Conservation (phyloP, 2,329 filamentous ascomycete species). For the Stagonosporopsis cucurbitacearum region DNA sequence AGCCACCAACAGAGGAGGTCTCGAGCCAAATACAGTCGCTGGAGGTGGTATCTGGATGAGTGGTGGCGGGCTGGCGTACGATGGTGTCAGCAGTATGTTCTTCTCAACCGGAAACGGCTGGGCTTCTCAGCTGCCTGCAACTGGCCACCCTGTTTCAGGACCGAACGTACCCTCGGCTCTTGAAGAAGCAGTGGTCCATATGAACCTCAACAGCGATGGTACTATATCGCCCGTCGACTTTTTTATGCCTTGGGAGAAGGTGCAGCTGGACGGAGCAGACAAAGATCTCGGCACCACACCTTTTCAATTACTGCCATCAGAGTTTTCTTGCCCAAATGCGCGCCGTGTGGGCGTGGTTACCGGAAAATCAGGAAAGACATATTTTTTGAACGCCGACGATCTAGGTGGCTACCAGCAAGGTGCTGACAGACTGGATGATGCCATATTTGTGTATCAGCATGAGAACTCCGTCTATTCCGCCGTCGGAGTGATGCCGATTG, state of each 20-base stretch:
- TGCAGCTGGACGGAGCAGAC: conserved; percentile 58
- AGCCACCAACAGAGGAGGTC: conserved; percentile 46
- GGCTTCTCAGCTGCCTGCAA: conserved; percentile 52
- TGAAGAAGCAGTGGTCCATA: conserved; percentile 59
- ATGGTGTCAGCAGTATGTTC: conserved; percentile 56
- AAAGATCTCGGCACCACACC: conserved; percentile 58
- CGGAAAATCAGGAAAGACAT: conserved; percentile 59
- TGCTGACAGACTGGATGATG: conserved; percentile 50
- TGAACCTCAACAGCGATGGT: conserved; percentile 55
- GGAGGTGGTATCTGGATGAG: conserved; percentile 60
- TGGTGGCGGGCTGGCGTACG: conserved; percentile 57
- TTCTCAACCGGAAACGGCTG: conserved; percentile 59
- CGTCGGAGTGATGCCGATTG: conserved; percentile 56
- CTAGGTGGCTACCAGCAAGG: conserved; percentile 59
- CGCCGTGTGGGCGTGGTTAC: conserved; percentile 59
- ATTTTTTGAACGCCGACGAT: conserved; percentile 58
- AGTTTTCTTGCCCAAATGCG: conserved; percentile 54
- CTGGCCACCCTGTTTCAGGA: conserved; percentile 53
- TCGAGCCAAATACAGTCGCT: conserved; percentile 49
- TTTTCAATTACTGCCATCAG: conserved; percentile 53
- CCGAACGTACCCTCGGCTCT: conserved; percentile 54
- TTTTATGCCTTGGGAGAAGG: conserved; percentile 60
- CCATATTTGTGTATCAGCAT: conserved; percentile 56
- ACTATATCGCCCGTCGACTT: conserved; percentile 56
- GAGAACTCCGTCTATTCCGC: conserved; percentile 59